Base-by-base conservation (phyloP, 768 basidiomycete species). In the Chlorophyllum brunneum region DNA sequence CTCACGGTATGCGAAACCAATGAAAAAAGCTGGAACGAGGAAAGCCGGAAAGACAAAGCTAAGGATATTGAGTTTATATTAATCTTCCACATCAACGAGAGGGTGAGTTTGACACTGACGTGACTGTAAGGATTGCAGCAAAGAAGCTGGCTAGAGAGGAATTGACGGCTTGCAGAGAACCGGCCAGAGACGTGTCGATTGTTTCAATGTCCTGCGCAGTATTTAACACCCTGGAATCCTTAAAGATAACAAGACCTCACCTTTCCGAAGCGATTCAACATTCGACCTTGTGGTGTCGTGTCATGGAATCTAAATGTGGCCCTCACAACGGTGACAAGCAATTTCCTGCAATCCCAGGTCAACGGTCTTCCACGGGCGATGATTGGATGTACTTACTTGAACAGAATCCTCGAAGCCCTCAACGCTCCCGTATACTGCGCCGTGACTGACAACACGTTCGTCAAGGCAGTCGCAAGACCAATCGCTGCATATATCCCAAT, bases 251-350 rank as follows among this genome's bases (percentile, higher is more conserved):
- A n/a, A 52, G 20, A 27, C 38, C 61, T 45, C 38, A 78, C 80
- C 66, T 84, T 86, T 60, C 82, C 86, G 61, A 94, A 93, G 4
- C 92, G 80, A 66, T 93, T 94, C 58, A 94, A 74, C 78, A 94
- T 85, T 2, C 89, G 85, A 33, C 90, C 88, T 81, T 62, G 24
- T 48, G 91, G 91, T 0, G 91, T 92, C 0, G 85, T 83, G 62
- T 92, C 89, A 61, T 85, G 85, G 76, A 86, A 90, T 48, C 90
- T 77, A 76, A 93, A 91, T 4, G 92, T 92, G 6, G 91, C 88
- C 11, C 82, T 75, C 15, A 92, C 83, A 8, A 94, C 87, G 0
- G 79, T 79, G 5, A 75, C 78, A 47, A 93, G 68, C 31, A 94
- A 67, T 45, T 75, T 72, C 58, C 70, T 78, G 62, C 72, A 29